Evolutionary conservation across 192 early-diverging fungal species (phyloP).

Genomic region (Rhizoclosmatium sp.): DNA sequence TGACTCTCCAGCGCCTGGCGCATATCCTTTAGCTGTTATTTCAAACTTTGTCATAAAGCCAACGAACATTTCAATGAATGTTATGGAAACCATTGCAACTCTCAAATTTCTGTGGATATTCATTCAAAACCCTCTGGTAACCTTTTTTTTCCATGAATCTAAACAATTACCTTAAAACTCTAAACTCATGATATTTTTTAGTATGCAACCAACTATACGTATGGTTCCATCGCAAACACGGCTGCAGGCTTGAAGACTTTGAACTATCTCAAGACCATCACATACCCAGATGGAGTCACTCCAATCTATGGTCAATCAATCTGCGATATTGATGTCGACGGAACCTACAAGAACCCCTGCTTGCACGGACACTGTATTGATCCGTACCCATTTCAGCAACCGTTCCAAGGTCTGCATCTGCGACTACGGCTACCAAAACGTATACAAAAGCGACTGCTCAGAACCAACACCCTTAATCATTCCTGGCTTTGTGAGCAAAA

Average conservation of each 20-base stretch:
- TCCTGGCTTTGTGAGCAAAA: not conserved
- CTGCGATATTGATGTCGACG: not conserved
- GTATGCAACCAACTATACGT: not conserved
- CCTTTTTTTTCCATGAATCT: not conserved
- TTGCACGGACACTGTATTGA: not conserved
- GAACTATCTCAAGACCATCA: not conserved
- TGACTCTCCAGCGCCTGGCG: not conserved
- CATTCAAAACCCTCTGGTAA: not conserved
- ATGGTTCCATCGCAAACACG: not conserved
- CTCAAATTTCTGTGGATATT: not conserved
- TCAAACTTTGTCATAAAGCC: not conserved
- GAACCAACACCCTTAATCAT: too few relatives aligned
- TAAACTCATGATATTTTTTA: not conserved
- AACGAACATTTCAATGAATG: not conserved
- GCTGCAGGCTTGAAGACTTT: not conserved
- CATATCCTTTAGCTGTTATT: not conserved
- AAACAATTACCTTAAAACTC: not conserved
- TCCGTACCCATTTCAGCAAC: not conserved
- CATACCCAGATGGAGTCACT: too few relatives aligned
- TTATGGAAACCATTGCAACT: not conserved
- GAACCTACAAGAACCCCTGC: not conserved
- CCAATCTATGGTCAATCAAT: not conserved
- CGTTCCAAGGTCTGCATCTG: not conserved
- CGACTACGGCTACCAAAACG: not conserved
- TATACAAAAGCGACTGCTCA: not conserved